phyloP scores from a whole-genome alignment of 306 rosid species.

The Prosopis cineraria region DNA sequence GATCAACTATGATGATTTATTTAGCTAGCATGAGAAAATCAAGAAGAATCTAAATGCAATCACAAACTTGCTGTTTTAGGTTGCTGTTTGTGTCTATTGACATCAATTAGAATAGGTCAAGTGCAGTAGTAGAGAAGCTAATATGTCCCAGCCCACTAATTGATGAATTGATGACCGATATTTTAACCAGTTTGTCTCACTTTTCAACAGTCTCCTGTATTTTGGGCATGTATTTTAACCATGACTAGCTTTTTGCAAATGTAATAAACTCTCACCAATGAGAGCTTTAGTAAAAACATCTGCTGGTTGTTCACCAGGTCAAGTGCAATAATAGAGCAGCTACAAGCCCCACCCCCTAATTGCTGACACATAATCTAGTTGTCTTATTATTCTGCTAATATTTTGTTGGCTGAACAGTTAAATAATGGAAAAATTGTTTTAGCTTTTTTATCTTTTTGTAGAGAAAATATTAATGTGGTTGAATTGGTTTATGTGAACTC shows the following conservation, averaged over 20 bases:
- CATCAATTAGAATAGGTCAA: background rate
- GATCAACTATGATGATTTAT: background rate
- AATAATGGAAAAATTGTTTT: background rate
- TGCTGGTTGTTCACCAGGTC: too few species aligned
- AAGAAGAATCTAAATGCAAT: background rate
- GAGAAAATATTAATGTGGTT: background rate
- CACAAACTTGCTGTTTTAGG: background rate
- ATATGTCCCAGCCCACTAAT: background rate
- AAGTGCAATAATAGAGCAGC: background rate
- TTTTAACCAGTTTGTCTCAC: background rate
- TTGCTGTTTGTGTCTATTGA: background rate
- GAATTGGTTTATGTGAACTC: slow-evolving; percentile 11
- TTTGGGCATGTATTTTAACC: too few species aligned
- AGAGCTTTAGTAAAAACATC: too few species aligned
- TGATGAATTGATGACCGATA: background rate
- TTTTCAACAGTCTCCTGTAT: background rate
- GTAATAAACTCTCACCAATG: too few species aligned
- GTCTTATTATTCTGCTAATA: background rate
- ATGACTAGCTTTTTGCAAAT: too few species aligned
- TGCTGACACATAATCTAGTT: background rate
- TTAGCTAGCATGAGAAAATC: background rate
- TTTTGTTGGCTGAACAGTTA: slow-evolving; percentile 6
- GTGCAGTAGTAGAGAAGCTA: background rate
- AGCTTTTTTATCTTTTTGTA: background rate
- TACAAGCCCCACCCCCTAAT: background rate